Base-by-base conservation (phyloP, 805 yeast genomes). In the Millerozyma miso region DNA sequence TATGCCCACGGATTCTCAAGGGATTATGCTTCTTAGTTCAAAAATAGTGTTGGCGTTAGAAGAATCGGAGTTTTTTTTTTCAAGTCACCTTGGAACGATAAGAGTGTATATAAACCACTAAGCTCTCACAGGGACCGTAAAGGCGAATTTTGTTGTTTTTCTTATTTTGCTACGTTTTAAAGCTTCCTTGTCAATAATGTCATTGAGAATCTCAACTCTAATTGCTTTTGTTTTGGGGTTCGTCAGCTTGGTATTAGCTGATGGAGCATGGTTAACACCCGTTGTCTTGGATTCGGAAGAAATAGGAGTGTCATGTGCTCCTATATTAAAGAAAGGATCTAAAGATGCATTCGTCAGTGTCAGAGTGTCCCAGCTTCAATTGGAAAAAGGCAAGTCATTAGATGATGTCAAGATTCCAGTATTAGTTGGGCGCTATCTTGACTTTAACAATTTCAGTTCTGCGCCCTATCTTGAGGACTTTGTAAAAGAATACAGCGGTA, bases 391-490 rank as follows among this genome's bases (percentile, higher is more conserved):
- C 14, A 14, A 23, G 19, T 14, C 19, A 12, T 8, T 35, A 23
- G 18, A 44, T 7, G 47, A 46, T 19, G 31, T 46, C 8, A 49
- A 54, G 33, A 36, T 60, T 35, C 66, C 68, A 7, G 46, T 50
- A 1, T 43, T 60, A 19, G 50, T 63, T 19, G 54, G 61, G 44
- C 56, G 52, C 37, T 55, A 56, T 42, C 41, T 49, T 4, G 60
- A 62, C 36, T 44, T 60, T 26, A 40, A 39, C 29, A 48, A 59
- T 23, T 54, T 56, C 40, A 37, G 54, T 6, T 46, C 50, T 5
- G 4, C 62, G 13, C 62, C 60, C 1, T 15, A 44, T 2, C 35
- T 51, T 12, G 46, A 47, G 12, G 42, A 41, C 32, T 60, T 51
- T 39, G 17, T 35, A 14, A n/a, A 29, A 16, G 20, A 33, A 31